Conservation (phyloP, 306 rosid species). For the Urtica urens region DNA sequence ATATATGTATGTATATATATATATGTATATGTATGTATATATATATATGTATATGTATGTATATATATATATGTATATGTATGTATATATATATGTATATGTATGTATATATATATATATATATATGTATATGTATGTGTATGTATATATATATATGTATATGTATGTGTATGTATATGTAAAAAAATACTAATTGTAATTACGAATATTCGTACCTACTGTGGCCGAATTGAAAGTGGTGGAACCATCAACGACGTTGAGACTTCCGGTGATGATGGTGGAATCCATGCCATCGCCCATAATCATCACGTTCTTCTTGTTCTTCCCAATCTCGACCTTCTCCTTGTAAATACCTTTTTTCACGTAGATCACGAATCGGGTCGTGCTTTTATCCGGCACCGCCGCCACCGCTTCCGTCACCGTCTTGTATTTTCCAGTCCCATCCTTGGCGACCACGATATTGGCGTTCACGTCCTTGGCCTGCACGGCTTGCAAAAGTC, state of each 20-base stretch:
- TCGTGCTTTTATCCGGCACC: conserved; percentile 34
- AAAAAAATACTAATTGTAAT: too few relatives aligned
- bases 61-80: too few relatives aligned
- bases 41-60: too few relatives aligned
- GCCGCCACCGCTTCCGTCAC: conserved; percentile 50
- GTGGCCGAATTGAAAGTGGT: conserved; percentile 49
- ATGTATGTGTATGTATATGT: too few relatives aligned
- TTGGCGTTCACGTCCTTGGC: conserved; percentile 28
- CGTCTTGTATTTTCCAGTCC: conserved; percentile 53
- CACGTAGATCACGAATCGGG: conserved; percentile 48
- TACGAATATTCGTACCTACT: conserved; percentile 37
- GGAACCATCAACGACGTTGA: conserved; percentile 44
- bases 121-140: too few relatives aligned
- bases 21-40: too few relatives aligned
- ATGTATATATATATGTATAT: too few relatives aligned
- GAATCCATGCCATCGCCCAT: conserved; percentile 60
- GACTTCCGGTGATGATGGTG: conserved; percentile 49
- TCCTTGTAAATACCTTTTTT: conserved; percentile 50
- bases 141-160: too few relatives aligned
- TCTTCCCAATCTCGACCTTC: conserved; percentile 38
- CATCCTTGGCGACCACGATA: conserved; percentile 61
- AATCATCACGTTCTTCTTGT: conserved; percentile 47
- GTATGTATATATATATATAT: too few relatives aligned
- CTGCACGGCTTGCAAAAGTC: conserved; percentile 23
- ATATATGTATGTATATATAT: too few relatives aligned